phyloP scores from a whole-genome alignment of 306 rosid genomes.

The Rosa persica region DNA sequence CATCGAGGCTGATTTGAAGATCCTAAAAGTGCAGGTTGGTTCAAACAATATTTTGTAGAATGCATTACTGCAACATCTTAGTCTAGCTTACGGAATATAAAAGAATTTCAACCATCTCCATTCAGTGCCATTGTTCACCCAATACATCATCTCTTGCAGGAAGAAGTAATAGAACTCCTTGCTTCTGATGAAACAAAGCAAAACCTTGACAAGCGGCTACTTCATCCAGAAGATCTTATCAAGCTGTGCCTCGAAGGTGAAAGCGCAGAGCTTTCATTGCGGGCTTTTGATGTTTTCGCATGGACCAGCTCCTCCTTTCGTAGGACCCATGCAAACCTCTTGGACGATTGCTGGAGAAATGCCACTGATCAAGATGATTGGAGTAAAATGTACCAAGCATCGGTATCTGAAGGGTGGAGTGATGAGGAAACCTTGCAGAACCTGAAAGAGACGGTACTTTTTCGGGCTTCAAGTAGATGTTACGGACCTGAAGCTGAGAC shows the following conservation, averaged over 20 bases:
- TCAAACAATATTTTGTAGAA: neutral
- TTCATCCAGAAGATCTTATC: conserved; percentile 77
- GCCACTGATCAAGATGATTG: conserved; percentile 79
- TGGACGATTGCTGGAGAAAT: conserved; percentile 91
- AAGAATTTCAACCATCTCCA: neutral
- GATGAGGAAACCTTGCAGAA: conserved; percentile 70
- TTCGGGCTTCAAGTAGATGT: conserved; percentile 79
- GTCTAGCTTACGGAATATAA: neutral
- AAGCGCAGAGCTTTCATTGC: conserved; percentile 51
- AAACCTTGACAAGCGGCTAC: conserved; percentile 51
- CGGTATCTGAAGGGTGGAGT: conserved; percentile 73
- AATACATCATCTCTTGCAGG: conserved; percentile 50
- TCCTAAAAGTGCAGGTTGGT: conserved; percentile 62
- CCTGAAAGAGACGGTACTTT: conserved; percentile 55
- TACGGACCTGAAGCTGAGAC: conserved; percentile 65
- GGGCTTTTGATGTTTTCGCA: conserved; percentile 75
- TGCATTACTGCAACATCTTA: neutral
- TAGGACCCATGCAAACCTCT: conserved; percentile 51
- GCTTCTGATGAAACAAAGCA: conserved; percentile 49
- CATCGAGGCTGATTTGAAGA: conserved; percentile 88
- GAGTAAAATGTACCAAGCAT: conserved; percentile 60
- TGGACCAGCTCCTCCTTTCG: conserved; percentile 91
- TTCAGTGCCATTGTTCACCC: neutral
- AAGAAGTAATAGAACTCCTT: conserved; percentile 53
- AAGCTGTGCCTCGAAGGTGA: conserved; percentile 66